These are phyloP conservation scores for Tuber aestivum DNA, from an alignment of 495 filamentous ascomycete genomes.

Conservation along the genomic window DNA sequence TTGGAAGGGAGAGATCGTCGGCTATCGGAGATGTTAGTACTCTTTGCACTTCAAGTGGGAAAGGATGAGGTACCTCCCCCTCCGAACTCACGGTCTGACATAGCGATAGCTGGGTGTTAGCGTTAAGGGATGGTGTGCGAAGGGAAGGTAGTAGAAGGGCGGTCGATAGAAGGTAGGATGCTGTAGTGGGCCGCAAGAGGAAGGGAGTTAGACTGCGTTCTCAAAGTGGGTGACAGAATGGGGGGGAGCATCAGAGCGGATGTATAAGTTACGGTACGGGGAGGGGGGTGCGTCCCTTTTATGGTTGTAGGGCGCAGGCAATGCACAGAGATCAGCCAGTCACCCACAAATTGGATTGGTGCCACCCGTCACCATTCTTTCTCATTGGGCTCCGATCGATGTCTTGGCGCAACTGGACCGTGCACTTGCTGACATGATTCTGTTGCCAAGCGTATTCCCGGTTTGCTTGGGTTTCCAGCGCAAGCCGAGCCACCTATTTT, in stretches of 20 bases:
- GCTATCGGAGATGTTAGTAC: constrained; percentile 46
- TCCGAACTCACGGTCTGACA: constrained; percentile 87
- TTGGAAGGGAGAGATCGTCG: constrained; percentile 91
- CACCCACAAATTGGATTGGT: background rate
- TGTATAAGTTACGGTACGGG: background rate
- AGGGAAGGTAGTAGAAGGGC: constrained; percentile 6
- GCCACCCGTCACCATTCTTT: background rate
- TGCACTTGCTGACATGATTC: background rate
- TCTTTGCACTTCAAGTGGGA: constrained; percentile 10
- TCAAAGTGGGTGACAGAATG: background rate
- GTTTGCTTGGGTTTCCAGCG: background rate
- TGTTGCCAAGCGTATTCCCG: background rate
- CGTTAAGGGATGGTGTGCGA: constrained; percentile 15
- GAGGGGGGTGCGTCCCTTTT: background rate
- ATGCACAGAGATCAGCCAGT: background rate
- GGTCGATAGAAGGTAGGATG: constrained; percentile 10
- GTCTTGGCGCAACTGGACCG: background rate
- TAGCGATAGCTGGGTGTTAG: constrained; percentile 45
- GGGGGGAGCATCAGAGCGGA: background rate
- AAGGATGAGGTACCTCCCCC: constrained; percentile 44
- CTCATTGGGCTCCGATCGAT: background rate
- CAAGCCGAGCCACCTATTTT: background rate
- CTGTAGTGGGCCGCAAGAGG: background rate
- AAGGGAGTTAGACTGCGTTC: constrained; percentile 1
- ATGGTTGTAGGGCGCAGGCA: background rate